Base-by-base conservation (phyloP, 805 yeast genomes). In the Teunomyces barrocoloradensis region DNA sequence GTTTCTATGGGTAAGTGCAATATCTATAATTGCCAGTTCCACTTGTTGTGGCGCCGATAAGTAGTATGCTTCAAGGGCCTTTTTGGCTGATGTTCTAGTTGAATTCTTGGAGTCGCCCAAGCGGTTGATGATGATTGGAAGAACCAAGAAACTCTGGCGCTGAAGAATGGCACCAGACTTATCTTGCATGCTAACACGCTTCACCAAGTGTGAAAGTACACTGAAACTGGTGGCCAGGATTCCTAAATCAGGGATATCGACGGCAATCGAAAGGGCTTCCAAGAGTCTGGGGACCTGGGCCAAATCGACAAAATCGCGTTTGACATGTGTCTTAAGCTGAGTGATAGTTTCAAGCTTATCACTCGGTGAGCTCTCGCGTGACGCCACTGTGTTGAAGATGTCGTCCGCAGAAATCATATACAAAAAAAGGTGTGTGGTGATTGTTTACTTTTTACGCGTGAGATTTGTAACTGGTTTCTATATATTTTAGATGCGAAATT, bases 181-280 rank as follows among this genome's bases (percentile, higher is more conserved):
- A 53, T 81, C 84, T 61, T 82, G 87, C 62, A 80, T 77, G 41
- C 81, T 75, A 5, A 82, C 78, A 17, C 87, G 64, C 48, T 80
- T 81, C 27, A 82, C 74, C 44, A 81, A 60, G 55, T 82, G 85
- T 42, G 82, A 79, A 3, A 80, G 58, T 0, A 80, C 73, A 25
- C 80, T 73, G 55, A 81, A 80, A 2, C 80, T 71, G 18, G 63
- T 46, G 1, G 70, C 50, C 49, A 71, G 71, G 15, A 80, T 68
- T 9, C 71, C 60, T 29, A 63, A 45, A 42, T 71, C 73, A 2
- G 62, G 53, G 3, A 71, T 64, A 46, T 73, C 75, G 38, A 68
- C 70, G 1, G 79, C 83, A 3, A 69, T 54, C 6, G 75, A 64
- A 40, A 82, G 61, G 0, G 81, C 69, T 42, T 80, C 80, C 47